Base-by-base conservation (phyloP, 148 eudicot species). In the Heliosperma pusillum region DNA sequence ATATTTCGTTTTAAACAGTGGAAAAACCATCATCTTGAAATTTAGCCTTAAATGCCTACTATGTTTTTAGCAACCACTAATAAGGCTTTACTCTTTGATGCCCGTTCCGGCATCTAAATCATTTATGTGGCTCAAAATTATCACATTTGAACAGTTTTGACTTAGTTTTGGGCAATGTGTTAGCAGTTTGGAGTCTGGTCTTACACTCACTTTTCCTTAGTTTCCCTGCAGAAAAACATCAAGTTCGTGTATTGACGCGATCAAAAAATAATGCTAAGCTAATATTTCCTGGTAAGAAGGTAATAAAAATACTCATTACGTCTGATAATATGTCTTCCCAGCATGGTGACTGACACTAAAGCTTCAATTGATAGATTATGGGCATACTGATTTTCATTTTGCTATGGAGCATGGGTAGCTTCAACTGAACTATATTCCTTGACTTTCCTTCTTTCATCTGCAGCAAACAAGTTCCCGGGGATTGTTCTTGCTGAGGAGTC, bases 211-310 rank as follows among this genome's bases (percentile, higher is more conserved):
- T 33, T 3, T 10, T 63, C 55, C 30, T 64, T 33, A 26, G 70
- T 82, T 65, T 26, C 20, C 67, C 66, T 80, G 80, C 87, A 96
- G 99, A 89, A 82, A 85, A 89, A 62, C 95, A 96, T 80, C 79
- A 80, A 73, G 87, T 96, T 79, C 87, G 80, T 62, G 92, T 96
- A 73, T 84, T 96, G 86, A 96, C 99, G 19, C 81, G 99, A 72
- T 92, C 97, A 8, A 90, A 80, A 82, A 85, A 91, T 25, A 89
- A 85, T 59, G 99, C 99, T 66, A 89, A 81, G 80, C 77, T 80
- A 68, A 86, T 92, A 75, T 96, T 96, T 89, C 97, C 99, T 75
- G 97, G 99, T 96, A 96, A 96, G 99, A 92, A 92, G 99, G 97
- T 92, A 92, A 92, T 89, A 85, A 36, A 64, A 29, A 66, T 72